These are phyloP conservation scores for Corymbia calophylla DNA, from an alignment of 441 rosid species.

Conservation along the genomic window DNA sequence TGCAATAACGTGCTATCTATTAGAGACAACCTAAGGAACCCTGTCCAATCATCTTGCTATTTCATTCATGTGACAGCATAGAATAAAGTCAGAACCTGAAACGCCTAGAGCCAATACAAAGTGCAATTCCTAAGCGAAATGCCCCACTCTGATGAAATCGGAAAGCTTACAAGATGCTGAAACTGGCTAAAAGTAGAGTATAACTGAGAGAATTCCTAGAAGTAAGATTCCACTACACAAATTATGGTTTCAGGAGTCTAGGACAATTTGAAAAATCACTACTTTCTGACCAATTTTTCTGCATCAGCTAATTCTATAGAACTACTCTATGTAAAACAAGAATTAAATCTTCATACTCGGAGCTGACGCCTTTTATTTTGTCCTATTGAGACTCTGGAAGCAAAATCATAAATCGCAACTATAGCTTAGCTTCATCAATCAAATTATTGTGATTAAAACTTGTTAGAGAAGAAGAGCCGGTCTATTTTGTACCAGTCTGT, in stretches of 20 bases:
- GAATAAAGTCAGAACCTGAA: neutral
- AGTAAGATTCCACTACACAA: neutral
- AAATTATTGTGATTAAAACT: slow-evolving; percentile 18
- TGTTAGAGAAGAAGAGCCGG: slow-evolving; percentile 75
- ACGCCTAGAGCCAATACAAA: neutral
- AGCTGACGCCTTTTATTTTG: neutral
- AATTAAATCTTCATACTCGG: neutral
- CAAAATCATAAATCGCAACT: neutral
- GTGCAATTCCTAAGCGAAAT: neutral
- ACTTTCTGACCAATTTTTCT: neutral
- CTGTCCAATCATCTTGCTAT: too few relatives aligned
- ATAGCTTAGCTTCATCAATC: neutral
- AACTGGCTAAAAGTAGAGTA: neutral
- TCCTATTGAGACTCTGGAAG: neutral
- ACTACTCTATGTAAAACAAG: neutral
- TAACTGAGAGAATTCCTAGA: neutral
- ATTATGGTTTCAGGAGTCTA: neutral
- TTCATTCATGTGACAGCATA: neutral
- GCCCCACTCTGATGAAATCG: neutral
- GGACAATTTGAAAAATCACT: neutral
- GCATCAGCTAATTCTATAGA: neutral
- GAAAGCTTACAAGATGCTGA: neutral
- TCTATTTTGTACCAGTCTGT: slow-evolving; percentile 32
- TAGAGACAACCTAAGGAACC: neutral
- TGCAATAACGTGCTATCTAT: neutral